Percentiles rank a stretch among this genome's conserved stretches.
Evolutionary conservation across 805 yeast species (phyloP).

Genomic region (Saturnispora quitensis): DNA sequence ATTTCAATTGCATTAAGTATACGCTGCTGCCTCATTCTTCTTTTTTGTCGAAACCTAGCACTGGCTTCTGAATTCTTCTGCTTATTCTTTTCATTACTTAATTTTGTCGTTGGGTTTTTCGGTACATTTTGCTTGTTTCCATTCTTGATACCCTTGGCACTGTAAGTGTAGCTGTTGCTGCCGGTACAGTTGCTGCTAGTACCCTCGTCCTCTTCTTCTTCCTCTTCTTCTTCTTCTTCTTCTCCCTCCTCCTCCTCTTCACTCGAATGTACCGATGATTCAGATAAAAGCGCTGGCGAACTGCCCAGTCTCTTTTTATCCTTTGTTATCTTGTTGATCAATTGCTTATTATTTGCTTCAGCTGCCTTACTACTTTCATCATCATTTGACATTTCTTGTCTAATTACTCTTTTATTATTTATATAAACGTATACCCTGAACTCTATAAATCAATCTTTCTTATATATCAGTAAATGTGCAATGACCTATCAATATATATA

Average conservation of each 20-base stretch:
- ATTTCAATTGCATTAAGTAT: slow-evolving; percentile 41
- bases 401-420: neutral
- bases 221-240: neutral
- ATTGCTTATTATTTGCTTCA: neutral
- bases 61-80: slow-evolving; percentile 57
- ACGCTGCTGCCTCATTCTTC: slow-evolving; percentile 49
- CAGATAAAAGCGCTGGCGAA: neutral
- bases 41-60: slow-evolving; percentile 55
- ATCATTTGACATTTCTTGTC: neutral
- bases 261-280: neutral
- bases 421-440: neutral
- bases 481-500: too few species aligned
- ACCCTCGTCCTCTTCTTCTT: neutral
- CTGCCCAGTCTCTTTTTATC: neutral
- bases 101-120: neutral
- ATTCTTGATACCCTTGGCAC: neutral
- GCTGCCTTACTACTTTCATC: neutral
- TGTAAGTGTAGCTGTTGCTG: neutral
- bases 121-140: neutral
- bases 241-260: neutral
- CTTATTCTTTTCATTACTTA: slow-evolving; percentile 34
- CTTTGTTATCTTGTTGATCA: neutral
- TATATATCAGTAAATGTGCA: too few species aligned
- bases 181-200: neutral
- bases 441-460: neutral